These are phyloP conservation scores for Phytophthora cryptogea DNA, from an alignment of 352 stramenopile genomes.

Conservation along the genomic window DNA sequence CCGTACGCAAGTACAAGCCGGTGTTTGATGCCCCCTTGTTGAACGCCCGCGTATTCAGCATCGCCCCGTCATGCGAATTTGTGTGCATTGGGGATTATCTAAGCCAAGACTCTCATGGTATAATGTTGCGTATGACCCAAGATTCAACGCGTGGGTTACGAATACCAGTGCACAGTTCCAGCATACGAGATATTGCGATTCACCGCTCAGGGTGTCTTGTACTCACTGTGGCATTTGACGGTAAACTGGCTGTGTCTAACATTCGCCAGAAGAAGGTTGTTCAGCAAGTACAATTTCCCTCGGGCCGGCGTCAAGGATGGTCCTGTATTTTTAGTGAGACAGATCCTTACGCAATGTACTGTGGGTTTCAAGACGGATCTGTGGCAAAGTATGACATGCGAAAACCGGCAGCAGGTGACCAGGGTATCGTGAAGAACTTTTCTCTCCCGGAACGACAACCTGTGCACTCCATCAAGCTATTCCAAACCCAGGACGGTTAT, in stretches of 20 bases:
- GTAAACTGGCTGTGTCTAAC: constrained; percentile 55
- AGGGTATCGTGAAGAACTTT: constrained; percentile 42
- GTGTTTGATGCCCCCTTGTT: constrained; percentile 42
- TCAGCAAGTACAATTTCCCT: constrained; percentile 42
- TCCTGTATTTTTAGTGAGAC: constrained; percentile 48
- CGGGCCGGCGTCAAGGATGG: constrained; percentile 52
- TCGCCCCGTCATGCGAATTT: constrained; percentile 47
- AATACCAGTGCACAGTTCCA: constrained; percentile 46
- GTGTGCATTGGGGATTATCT: constrained; percentile 61
- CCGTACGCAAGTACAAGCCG: constrained; percentile 43
- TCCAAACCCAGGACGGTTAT: constrained; percentile 22
- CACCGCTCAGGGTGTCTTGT: constrained; percentile 35
- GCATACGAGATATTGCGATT: constrained; percentile 64
- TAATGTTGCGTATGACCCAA: constrained; percentile 49
- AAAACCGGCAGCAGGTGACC: constrained; percentile 27
- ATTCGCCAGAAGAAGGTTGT: constrained; percentile 46
- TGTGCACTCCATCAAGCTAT: constrained; percentile 56
- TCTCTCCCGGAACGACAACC: constrained; percentile 47
- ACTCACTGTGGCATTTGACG: constrained; percentile 66
- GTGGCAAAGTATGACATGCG: constrained; percentile 60
- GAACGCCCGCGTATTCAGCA: constrained; percentile 59
- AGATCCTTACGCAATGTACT: constrained; percentile 53
- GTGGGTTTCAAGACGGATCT: constrained; percentile 56
- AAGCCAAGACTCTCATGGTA: constrained; percentile 31
- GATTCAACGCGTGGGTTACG: constrained; percentile 35